phyloP scores from a whole-genome alignment of 208 protist genomes.

The Lotmaria passim region DNA sequence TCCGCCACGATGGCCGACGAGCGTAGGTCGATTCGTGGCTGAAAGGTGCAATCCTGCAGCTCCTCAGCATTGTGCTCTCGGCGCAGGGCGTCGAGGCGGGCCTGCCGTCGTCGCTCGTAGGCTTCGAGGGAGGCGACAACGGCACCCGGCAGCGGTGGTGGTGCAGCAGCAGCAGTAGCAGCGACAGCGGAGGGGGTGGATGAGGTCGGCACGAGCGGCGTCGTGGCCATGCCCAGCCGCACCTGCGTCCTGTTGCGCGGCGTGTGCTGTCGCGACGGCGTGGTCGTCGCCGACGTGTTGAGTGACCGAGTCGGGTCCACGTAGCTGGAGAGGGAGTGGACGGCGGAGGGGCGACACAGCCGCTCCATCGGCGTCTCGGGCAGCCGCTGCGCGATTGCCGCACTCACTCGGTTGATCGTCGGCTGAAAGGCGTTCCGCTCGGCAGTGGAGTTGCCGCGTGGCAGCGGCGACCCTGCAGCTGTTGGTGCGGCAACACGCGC shows the following conservation, averaged over 20 bases:
- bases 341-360: conserved; percentile 32
- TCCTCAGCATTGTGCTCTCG: conserved; percentile 42
- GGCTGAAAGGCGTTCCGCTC: conserved; percentile 42
- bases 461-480: background rate
- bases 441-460: background rate
- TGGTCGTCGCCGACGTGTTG: background rate
- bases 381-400: conserved; percentile 60
- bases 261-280: background rate
- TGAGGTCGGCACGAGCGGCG: background rate
- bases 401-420: conserved; percentile 72
- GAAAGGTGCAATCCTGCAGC: conserved; percentile 63
- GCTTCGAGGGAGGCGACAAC: conserved; percentile 43
- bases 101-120: conserved; percentile 53
- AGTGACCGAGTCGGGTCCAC: background rate
- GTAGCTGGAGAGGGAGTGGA: conserved; percentile 34
- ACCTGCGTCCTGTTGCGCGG: background rate
- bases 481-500: background rate
- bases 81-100: conserved; percentile 42
- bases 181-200: background rate
- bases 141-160: conserved; percentile 27
- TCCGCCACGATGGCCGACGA: background rate
- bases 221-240: conserved; percentile 1
- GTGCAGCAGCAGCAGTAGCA: background rate
- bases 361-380: conserved; percentile 61
- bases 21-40: conserved; percentile 20